Evolutionary conservation across 306 rosid genomes (phyloP).

Genomic region (Pueraria montana): DNA sequence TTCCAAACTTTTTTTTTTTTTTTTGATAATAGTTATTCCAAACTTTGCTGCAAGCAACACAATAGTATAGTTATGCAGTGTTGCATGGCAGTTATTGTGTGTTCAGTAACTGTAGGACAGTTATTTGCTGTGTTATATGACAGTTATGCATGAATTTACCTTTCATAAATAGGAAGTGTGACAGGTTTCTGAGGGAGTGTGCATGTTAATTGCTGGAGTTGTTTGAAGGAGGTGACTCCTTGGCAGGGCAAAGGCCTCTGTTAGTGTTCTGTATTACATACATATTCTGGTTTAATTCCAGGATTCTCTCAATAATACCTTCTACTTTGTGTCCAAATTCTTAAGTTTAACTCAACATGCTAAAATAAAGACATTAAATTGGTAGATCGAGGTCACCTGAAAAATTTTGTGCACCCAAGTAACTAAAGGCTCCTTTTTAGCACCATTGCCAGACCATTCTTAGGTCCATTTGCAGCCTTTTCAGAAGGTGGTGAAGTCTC

Average conservation of each 20-base stretch:
- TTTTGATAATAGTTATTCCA: slow-evolving; percentile 14
- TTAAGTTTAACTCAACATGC: neutral
- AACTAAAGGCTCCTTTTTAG: slow-evolving; percentile 78
- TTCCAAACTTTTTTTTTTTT: slow-evolving; percentile 15
- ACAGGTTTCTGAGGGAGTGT: neutral
- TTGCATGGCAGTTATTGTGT: neutral
- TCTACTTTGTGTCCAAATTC: neutral
- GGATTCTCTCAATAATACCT: neutral
- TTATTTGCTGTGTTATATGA: neutral
- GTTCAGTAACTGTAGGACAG: neutral
- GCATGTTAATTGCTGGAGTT: neutral
- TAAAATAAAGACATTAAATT: neutral
- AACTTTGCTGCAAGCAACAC: neutral
- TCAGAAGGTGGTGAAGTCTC: slow-evolving; percentile 74
- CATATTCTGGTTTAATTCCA: neutral
- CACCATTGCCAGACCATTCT: slow-evolving; percentile 70
- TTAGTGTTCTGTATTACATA: neutral
- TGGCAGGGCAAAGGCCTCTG: neutral
- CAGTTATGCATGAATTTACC: neutral
- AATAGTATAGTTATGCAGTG: neutral
- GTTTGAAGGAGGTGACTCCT: neutral
- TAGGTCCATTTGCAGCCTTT: slow-evolving; percentile 69
- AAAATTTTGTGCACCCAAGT: slow-evolving; percentile 96
- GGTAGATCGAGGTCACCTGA: slow-evolving; percentile 66
- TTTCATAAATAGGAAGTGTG: neutral